These are phyloP conservation scores for Myxozyma neglecta DNA, from an alignment of 805 yeast species.

Conservation along the genomic window DNA sequence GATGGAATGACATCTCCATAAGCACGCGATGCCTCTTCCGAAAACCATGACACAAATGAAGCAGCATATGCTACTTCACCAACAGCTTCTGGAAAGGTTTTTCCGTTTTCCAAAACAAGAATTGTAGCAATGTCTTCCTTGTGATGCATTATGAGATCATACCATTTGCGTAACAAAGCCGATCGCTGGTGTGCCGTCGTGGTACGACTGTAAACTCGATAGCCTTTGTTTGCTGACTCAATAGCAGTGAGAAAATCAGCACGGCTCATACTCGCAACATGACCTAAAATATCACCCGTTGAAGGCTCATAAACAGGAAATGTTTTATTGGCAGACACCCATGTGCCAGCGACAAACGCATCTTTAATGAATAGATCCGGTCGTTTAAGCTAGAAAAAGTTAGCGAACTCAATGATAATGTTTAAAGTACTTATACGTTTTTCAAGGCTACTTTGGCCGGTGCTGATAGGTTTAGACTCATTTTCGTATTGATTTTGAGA, in stretches of 20 bases:
- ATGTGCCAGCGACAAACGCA: constrained; percentile 21
- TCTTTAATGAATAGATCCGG: constrained; percentile 16
- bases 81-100: constrained; percentile 65
- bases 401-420: background rate
- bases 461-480: no score
- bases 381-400: constrained; percentile 11
- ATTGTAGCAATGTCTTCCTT: constrained; percentile 65
- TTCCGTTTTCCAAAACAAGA: constrained; percentile 72
- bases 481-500: no score
- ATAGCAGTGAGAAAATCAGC: constrained; percentile 59
- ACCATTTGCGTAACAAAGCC: constrained; percentile 54
- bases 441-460: no score
- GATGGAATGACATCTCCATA: constrained; percentile 60
- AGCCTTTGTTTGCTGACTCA: constrained; percentile 48
- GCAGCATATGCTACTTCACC: constrained; percentile 71
- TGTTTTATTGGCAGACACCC: constrained; percentile 13
- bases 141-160: constrained; percentile 56
- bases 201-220: constrained; percentile 44
- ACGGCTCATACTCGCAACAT: constrained; percentile 55
- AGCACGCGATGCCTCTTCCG: constrained; percentile 75
- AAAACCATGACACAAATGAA: constrained; percentile 85
- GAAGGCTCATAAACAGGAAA: constrained; percentile 74
- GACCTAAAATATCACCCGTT: constrained; percentile 50
- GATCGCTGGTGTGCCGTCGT: constrained; percentile 61
- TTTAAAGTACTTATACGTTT: background rate